These are phyloP conservation scores for Candida sanyaensis DNA, from an alignment of 1,139 yeast genomes.

Conservation along the genomic window DNA sequence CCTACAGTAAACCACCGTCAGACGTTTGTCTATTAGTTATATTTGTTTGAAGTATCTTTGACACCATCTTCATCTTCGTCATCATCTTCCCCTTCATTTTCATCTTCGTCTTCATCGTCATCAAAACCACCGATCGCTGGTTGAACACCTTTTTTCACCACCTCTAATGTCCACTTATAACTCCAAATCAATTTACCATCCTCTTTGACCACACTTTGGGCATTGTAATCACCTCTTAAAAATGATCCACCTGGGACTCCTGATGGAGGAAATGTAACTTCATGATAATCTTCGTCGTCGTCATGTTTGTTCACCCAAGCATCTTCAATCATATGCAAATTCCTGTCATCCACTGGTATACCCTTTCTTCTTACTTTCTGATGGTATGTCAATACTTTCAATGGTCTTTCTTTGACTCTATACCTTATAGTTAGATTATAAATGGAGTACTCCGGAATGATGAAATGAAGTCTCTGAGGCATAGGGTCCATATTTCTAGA, in stretches of 20 bases:
- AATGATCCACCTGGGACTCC: slow-evolving; percentile 37
- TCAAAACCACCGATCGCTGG: slow-evolving; percentile 22
- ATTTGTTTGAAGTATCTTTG: not conserved
- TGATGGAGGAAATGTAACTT: slow-evolving; percentile 30
- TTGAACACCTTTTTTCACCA: slow-evolving; percentile 23
- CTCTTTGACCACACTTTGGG: slow-evolving; percentile 28
- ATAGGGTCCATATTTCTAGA: slow-evolving; percentile 27
- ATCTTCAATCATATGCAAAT: slow-evolving; percentile 22
- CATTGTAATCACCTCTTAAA: slow-evolving; percentile 34
- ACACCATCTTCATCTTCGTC: not conserved
- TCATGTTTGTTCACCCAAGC: slow-evolving; percentile 21
- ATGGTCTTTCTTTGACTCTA: slow-evolving; percentile 25
- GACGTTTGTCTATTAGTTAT: not conserved
- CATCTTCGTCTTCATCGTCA: slow-evolving; percentile 3
- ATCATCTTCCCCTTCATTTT: not conserved
- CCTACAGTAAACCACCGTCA: too few species aligned
- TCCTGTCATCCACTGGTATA: slow-evolving; percentile 29
- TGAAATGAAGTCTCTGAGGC: slow-evolving; percentile 30
- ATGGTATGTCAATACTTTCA: slow-evolving; percentile 29
- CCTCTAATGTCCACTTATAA: slow-evolving; percentile 30
- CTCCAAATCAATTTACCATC: slow-evolving; percentile 26
- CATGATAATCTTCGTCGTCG: slow-evolving; percentile 17
- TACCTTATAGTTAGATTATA: slow-evolving; percentile 32
- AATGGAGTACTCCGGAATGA: slow-evolving; percentile 33
- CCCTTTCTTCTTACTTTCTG: slow-evolving; percentile 37